Conservation (phyloP, 2,329 filamentous ascomycete species). For the Pseudogymnoascus pannorum region DNA sequence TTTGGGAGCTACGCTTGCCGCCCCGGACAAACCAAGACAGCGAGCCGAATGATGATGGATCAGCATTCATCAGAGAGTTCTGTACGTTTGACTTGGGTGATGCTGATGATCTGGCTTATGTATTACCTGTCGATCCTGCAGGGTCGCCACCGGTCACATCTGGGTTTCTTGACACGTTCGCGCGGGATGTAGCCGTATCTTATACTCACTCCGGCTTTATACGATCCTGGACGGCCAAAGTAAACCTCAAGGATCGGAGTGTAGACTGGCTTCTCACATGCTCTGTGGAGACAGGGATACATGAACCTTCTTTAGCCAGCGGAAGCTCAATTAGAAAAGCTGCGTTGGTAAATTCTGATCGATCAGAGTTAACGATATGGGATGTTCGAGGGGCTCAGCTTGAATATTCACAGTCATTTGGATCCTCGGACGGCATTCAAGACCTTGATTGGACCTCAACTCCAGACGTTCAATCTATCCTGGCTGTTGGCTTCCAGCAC, state of each 20-base stretch:
- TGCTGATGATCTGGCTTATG: constrained; percentile 51
- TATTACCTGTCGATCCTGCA: constrained; percentile 80
- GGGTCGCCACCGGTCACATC: constrained; percentile 64
- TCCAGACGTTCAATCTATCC: constrained; percentile 77
- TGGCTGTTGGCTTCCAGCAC: constrained; percentile 89
- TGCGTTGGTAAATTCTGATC: constrained; percentile 67
- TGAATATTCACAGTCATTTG: constrained; percentile 72
- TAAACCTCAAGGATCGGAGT: constrained; percentile 50
- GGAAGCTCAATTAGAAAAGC: constrained; percentile 83
- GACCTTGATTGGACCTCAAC: constrained; percentile 94
- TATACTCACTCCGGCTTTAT: constrained; percentile 70
- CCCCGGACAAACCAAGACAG: constrained; percentile 29
- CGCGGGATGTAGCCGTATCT: constrained; percentile 77
- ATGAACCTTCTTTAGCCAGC: constrained; percentile 68
- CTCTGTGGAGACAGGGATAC: constrained; percentile 69
- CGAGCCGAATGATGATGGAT: constrained; percentile 30
- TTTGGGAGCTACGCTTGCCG: constrained; percentile 70
- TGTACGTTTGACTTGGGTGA: constrained; percentile 62
- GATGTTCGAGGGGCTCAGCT: constrained; percentile 74
- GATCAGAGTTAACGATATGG: constrained; percentile 81
- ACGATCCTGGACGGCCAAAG: constrained; percentile 76
- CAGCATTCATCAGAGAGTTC: constrained; percentile 50
- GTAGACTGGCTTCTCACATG: constrained; percentile 81
- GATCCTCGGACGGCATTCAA: constrained; percentile 65
- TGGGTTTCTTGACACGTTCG: constrained; percentile 78